Percentiles rank a stretch among this genome's conserved stretches.
These are phyloP conservation scores for Juglanconis juglandina DNA, from an alignment of 2,329 filamentous ascomycete species.

Conservation along the genomic window DNA sequence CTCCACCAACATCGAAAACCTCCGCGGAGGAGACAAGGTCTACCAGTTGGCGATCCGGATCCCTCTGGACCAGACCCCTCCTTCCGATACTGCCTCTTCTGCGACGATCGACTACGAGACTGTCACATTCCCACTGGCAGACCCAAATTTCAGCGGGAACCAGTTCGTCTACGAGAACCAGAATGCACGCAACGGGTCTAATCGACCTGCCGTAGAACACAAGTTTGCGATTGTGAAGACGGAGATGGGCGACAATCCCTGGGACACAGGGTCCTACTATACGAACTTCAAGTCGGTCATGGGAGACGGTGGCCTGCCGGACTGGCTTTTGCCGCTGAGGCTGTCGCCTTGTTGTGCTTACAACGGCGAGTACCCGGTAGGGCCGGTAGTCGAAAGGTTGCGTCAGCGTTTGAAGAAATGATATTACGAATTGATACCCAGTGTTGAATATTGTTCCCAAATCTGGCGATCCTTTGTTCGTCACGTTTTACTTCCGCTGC, in stretches of 20 bases:
- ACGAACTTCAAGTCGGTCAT: slow-evolving; percentile 78
- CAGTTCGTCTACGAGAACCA: slow-evolving; percentile 21
- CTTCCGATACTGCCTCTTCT: background rate
- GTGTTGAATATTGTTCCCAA: background rate
- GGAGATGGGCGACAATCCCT: slow-evolving; percentile 75
- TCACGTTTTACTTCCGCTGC: background rate
- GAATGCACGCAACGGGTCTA: slow-evolving; percentile 6
- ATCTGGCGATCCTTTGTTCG: background rate
- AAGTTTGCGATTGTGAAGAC: slow-evolving; percentile 75
- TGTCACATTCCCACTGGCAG: slow-evolving; percentile 57
- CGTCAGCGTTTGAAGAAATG: slow-evolving; percentile 9
- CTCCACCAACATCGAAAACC: slow-evolving; percentile 78
- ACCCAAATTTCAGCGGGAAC: slow-evolving; percentile 18
- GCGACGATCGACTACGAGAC: slow-evolving; percentile 38
- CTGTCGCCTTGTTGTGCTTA: slow-evolving; percentile 61
- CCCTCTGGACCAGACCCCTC: slow-evolving; percentile 36
- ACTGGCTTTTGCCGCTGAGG: slow-evolving; percentile 79
- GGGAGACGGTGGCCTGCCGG: slow-evolving; percentile 59
- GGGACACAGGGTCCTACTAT: slow-evolving; percentile 66
- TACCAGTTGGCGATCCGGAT: slow-evolving; percentile 74
- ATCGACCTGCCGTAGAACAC: slow-evolving; percentile 18
- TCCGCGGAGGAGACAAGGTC: slow-evolving; percentile 58
- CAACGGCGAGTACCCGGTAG: slow-evolving; percentile 11
- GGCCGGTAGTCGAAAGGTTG: slow-evolving; percentile 11
- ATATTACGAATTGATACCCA: slow-evolving; percentile 2